Evolutionary conservation across 1,139 yeast genomes (phyloP), one percentile per base, ranked within the genome.

Genomic region (Debaryomyces fabryi): DNA sequence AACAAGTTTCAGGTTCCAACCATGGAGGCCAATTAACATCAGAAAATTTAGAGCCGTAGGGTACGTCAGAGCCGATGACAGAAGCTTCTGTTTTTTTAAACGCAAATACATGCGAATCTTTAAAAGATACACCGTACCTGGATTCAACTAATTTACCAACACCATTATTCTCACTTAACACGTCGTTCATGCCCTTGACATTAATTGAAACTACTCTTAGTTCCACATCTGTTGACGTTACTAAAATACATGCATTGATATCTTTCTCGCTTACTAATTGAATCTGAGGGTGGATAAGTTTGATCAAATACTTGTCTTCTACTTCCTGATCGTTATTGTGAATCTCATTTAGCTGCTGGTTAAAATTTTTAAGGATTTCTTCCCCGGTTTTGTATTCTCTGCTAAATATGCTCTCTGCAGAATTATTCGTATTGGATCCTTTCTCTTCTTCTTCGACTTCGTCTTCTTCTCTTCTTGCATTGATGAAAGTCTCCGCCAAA

Each of bases 11-110:
- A 44, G 64, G 59, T 50, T 86, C 88, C 32, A 90, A 66, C 90
- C 93, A 86, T 1, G 96, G 96, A 0, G 96, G 93, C 97, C 97
- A 89, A 39, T 57, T 57, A 7, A 56, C 55, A 12, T 62, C 60
- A 24, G 44, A 40, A 36, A 62, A 49, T 1, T 57, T 45, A 50
- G 55, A 56, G 15, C 71, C 71, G 46, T 64, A 64, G 20, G 64
- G 65, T 20, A 63, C 53, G 42, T 61, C 65, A 1, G 69, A 63
- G 29, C 59, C 62, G 1, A 62, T 47, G 9, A 60, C 54, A 4
- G 59, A 47, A 10, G 52, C 50, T 23, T 54, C 79, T 65, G 62
- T 77, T 69, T 58, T 80, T 21, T 61, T 74, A 55, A 90, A 76
- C 5, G 86, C 85, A 61, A 86, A 88, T 29, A 86, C 76, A 57